Base-by-base conservation (phyloP, 1,284 basidiomycete species). In the Ceratorhiza oryzae-sativae region DNA sequence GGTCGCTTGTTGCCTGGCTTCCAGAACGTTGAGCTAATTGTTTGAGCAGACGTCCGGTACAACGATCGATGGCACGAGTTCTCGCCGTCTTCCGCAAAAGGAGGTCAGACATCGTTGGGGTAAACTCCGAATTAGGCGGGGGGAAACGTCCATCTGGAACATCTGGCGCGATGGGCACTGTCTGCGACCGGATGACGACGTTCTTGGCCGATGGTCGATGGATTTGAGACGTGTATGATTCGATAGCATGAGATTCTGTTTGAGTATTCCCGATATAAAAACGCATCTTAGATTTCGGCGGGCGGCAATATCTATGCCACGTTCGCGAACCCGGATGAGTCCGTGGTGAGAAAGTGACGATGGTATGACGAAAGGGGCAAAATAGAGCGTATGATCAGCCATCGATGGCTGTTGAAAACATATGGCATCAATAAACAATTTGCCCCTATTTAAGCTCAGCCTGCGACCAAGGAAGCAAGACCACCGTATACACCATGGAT, bases 21-120 rank as follows among this genome's bases (percentile, higher is more conserved):
- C 20, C 18, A 48, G 72, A 18, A 25, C 27, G 12, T n/a, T 48
- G 58, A 27, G 49, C 73, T 75, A 74, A 77, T 71, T 65, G 65
- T 30, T 48, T 77, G 51, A 53, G 13, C 74, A 91, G 94, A 95
- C 77, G 94, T 96, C 32, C 89, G 92, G 76, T 96, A 92, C 87
- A 95, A 95, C 79, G 92, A 94, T 76, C 88, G 92, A 75, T 94
- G 92, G 92, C 94, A 96, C 80, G 92, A 91, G 1, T 96, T 96
- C 81, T 87, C 93, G 1, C 88, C 91, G 0, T 86, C 87, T 13
- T 90, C 94, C 46, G 92, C 92, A 0, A 93, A 93, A 79, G 94
- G 94, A 56, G 90, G 91, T 8, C 90, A 68, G 46, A 18, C 65
- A 10, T 0, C 65, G 13, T 27, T 13, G 59, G 63, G 51, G 53